Conservation (phyloP, 169 alveolate species). For the Eimeria tenella region DNA sequence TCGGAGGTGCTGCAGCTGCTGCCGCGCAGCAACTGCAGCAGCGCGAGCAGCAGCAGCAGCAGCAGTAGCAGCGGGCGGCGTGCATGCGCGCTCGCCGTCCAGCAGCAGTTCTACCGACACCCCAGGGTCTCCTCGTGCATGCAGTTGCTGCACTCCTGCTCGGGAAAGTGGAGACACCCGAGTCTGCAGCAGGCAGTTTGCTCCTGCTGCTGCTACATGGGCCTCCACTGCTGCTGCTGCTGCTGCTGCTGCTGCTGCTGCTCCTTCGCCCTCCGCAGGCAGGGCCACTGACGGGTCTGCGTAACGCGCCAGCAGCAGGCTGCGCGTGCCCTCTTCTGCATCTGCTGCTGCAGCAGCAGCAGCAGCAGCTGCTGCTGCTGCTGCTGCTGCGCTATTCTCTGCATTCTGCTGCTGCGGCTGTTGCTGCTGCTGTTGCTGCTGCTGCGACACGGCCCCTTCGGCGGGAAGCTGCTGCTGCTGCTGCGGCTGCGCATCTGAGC, state of each 20-base stretch:
- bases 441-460: not conserved
- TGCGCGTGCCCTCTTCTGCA: not conserved
- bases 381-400: not conserved
- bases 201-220: slow-evolving; percentile 5
- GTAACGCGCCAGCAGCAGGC: slow-evolving; percentile 3
- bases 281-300: not conserved
- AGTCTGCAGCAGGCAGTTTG: not conserved
- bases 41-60: not conserved
- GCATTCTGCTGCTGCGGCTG: slow-evolving; percentile 14
- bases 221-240: slow-evolving; percentile 3
- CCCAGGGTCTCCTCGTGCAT: slow-evolving; percentile 13
- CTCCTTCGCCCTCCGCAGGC: not conserved
- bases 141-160: slow-evolving; percentile 10
- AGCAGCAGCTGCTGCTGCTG: not conserved
- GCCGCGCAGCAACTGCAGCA: not conserved
- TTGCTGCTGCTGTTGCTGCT: slow-evolving; percentile 1
- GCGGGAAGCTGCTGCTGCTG: slow-evolving; percentile 9
- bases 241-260: slow-evolving; percentile 2
- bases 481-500: not conserved
- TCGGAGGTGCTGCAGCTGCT: slow-evolving; percentile 47
- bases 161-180: slow-evolving; percentile 20
- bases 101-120: not conserved
- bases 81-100: not conserved
- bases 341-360: slow-evolving; percentile 18
- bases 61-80: slow-evolving; percentile 12